Percentiles rank a stretch among this genome's conserved stretches.
Evolutionary conservation across 768 basidiomycete species (phyloP).

Genomic region (Chalciporus sphaerocephalus): DNA sequence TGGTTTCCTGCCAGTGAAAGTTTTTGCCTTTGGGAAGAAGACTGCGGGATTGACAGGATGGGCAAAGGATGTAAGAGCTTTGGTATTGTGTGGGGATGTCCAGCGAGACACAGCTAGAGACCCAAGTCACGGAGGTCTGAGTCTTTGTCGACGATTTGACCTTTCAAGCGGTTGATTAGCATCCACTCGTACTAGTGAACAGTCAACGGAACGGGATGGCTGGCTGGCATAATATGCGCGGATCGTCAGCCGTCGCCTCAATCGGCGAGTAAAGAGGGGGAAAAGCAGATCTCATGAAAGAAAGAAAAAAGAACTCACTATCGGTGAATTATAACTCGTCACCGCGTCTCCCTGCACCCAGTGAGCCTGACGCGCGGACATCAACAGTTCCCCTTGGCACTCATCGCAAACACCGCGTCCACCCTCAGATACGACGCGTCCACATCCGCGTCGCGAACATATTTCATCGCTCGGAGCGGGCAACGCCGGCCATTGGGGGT

Average conservation of each 20-base stretch:
- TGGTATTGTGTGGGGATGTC: not conserved
- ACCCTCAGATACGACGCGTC: too few relatives aligned
- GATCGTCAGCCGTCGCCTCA: too few relatives aligned
- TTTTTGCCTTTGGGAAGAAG: not conserved
- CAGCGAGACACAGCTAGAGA: conserved; percentile 7
- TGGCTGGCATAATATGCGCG: too few relatives aligned
- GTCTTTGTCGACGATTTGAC: not conserved
- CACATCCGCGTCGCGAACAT: not conserved
- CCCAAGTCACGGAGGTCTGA: not conserved
- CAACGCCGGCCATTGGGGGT: too few relatives aligned
- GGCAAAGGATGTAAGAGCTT: conserved; percentile 8
- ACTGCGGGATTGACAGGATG: conserved; percentile 8
- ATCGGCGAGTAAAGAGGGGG: too few relatives aligned
- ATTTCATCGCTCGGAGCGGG: not conserved
- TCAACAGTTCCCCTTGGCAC: not conserved
- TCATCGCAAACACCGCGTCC: conserved; percentile 1
- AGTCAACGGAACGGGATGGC: not conserved
- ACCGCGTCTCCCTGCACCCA: too few relatives aligned
- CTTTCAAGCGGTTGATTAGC: not conserved
- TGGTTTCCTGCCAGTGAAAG: not conserved
- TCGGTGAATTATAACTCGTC: not conserved
- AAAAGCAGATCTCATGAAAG: too few relatives aligned
- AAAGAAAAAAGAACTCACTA: conserved; percentile 1
- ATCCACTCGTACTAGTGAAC: not conserved
- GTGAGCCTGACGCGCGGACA: not conserved